Percentiles rank a stretch among this genome's conserved stretches.
Evolutionary conservation across 2,329 filamentous ascomycete genomes (phyloP).

Genomic region (Colletotrichum ledebouriae): DNA sequence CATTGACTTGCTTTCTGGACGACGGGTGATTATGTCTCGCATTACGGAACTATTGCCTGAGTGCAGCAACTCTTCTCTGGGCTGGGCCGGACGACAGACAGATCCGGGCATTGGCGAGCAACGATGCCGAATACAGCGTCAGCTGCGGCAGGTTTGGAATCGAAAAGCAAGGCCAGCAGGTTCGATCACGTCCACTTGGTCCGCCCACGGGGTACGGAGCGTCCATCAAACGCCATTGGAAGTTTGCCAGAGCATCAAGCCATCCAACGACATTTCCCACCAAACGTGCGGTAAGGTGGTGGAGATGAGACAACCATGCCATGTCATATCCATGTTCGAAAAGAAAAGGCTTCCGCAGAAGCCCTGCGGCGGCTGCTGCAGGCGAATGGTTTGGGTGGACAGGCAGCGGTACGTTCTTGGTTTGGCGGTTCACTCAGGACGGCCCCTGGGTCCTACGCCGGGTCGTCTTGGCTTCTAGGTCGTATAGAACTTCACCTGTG

Average conservation of each 20-base stretch:
- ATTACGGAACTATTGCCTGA: constrained; percentile 37
- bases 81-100: constrained; percentile 17
- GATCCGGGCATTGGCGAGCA: constrained; percentile 21
- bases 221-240: constrained; percentile 34
- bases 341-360: constrained; percentile 26
- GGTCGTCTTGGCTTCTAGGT: constrained; percentile 24
- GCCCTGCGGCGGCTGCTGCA: constrained; percentile 33
- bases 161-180: constrained; percentile 12
- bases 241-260: constrained; percentile 21
- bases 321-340: constrained; percentile 17
- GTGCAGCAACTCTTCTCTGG: constrained; percentile 27
- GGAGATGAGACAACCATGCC: constrained; percentile 40
- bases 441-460: constrained; percentile 25
- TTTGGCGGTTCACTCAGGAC: constrained; percentile 15
- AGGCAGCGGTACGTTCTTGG: constrained; percentile 14
- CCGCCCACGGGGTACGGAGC: constrained; percentile 26
- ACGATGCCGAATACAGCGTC: constrained; percentile 32
- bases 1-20: constrained; percentile 31
- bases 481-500: constrained; percentile 7
- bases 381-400: constrained; percentile 30
- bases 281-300: constrained; percentile 32
- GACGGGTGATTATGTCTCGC: constrained; percentile 34
- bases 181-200: constrained; percentile 29
- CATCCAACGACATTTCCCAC: constrained; percentile 29
- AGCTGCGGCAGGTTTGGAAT: constrained; percentile 24